Percentiles rank a stretch among this genome's conserved stretches.
Evolutionary conservation across 2,329 filamentous ascomycete genomes (phyloP).

Genomic region (Chaetomium olivaceum): DNA sequence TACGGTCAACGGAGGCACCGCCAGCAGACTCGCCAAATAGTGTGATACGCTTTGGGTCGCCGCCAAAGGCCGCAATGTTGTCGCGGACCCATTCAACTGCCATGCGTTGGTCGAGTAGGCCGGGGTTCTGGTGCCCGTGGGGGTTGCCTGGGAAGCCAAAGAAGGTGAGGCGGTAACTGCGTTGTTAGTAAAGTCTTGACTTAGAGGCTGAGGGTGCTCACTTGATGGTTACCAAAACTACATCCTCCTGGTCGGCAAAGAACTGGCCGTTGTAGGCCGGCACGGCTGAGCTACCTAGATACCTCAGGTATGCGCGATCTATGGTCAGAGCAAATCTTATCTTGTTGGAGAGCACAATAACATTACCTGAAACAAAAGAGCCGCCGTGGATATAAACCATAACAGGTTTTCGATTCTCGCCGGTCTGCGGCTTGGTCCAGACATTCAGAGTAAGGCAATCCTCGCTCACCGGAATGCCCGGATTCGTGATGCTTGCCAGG

Average conservation of each 20-base stretch:
- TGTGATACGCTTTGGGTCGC: slow-evolving; percentile 43
- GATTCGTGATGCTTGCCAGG: slow-evolving; percentile 1
- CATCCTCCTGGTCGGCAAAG: slow-evolving; percentile 46
- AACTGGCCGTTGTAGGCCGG: slow-evolving; percentile 46
- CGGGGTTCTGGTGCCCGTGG: slow-evolving; percentile 43
- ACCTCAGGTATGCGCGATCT: no score
- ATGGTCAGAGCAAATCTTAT: neutral
- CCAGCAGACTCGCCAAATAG: slow-evolving; percentile 50
- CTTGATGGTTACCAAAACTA: slow-evolving; percentile 50
- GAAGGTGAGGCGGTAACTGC: slow-evolving; percentile 44
- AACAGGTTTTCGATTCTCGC: slow-evolving; percentile 37
- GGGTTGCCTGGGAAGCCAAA: slow-evolving; percentile 45
- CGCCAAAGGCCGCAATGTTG: slow-evolving; percentile 50
- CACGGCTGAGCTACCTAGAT: slow-evolving; percentile 35
- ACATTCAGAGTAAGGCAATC: slow-evolving; percentile 45
- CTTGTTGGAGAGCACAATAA: no score
- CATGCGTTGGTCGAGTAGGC: slow-evolving; percentile 51
- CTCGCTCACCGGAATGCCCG: slow-evolving; percentile 33
- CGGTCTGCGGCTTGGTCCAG: slow-evolving; percentile 40
- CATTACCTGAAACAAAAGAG: slow-evolving; percentile 34
- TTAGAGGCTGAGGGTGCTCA: neutral
- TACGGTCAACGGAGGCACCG: slow-evolving; percentile 29
- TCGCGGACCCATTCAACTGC: slow-evolving; percentile 52
- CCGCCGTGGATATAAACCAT: slow-evolving; percentile 44
- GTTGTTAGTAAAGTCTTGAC: neutral